Evolutionary conservation across 805 yeast genomes (phyloP).

Genomic region (Candida namnaoensis): DNA sequence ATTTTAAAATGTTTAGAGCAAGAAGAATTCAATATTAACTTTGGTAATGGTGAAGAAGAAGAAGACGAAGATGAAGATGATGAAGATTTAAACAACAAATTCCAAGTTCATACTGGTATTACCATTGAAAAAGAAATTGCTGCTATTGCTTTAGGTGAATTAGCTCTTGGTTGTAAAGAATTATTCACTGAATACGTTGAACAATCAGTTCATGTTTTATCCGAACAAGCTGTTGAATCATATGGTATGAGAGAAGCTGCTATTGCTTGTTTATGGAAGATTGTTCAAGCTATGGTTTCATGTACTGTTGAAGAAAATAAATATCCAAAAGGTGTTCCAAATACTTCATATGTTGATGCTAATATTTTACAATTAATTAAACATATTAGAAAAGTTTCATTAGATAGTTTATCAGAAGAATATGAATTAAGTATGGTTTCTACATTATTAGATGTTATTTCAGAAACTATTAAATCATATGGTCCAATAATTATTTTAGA

Average conservation of each 20-base stretch:
- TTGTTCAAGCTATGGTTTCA: constrained; percentile 60
- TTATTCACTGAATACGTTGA: constrained; percentile 75
- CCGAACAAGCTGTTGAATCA: constrained; percentile 73
- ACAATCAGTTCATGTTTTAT: constrained; percentile 50
- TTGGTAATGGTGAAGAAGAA: constrained; percentile 39
- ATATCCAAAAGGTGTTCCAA: constrained; percentile 58
- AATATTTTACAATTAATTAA: constrained; percentile 50
- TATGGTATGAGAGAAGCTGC: constrained; percentile 91
- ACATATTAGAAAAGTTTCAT: constrained; percentile 58
- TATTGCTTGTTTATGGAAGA: constrained; percentile 72
- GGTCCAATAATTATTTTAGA: constrained; percentile 70
- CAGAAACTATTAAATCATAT: constrained; percentile 56
- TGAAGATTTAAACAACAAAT: constrained; percentile 59
- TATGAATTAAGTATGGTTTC: constrained; percentile 78
- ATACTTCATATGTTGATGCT: constrained; percentile 49
- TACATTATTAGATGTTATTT: constrained; percentile 63
- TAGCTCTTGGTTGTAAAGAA: constrained; percentile 80
- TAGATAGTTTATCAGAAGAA: constrained; percentile 63
- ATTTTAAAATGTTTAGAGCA: constrained; percentile 78
- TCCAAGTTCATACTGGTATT: constrained; percentile 88
- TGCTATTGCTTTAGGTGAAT: constrained; percentile 81
- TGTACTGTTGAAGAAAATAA: constrained; percentile 39
- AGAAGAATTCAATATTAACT: constrained; percentile 69
- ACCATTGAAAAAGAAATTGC: constrained; percentile 95
- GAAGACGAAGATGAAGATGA: constrained; percentile 44